Base-by-base conservation (phyloP, 169 alveolate species). In the Plasmodium knowlesi region DNA sequence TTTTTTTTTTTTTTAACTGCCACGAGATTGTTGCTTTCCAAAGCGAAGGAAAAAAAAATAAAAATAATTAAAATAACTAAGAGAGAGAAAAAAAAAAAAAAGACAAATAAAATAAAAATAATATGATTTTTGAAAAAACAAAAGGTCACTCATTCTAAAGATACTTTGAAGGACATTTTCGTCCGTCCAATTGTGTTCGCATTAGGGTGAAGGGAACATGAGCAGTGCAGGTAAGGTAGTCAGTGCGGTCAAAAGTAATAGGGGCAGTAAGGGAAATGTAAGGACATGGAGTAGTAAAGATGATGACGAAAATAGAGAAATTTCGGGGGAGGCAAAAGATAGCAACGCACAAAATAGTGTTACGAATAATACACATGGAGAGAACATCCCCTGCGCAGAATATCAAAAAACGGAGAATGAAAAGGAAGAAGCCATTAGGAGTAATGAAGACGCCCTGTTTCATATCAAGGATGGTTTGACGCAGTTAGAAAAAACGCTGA, bases 401-500 rank as follows among this genome's bases (percentile, higher is more conserved):
- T 34, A 28, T 8, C 12, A 67, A 25, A 1, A 12, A 19, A 67
- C 5, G 76, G 76, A 67, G 6, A 61, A 19, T 0, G 39, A 32
- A 39, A 39, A 39, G 9, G 76, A 5, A 25, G 2, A 67, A 0
- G 0, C 76, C 5, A 67, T 34, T 8, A 22, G 30, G 16, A 67
- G 76, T 67, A 67, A 67, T 12, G 39, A 67, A 28, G 46, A 85
- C 34, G 22, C 46, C 61, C 41, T 85, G n/a, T 53, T 53, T 50
- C 39, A 74, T 28, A 76, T 85, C 25, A 85, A 85, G 80, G 71
- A 76, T 5, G 93, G 93, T n/a, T 25, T 85, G 6, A 10, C 86
- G 10, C 81, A 85, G 32, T 28, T 85, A 25, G 93, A 85, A 30
- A 85, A 76, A 54, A 85, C 93, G 19, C 30, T 85, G 41, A 53